Evolutionary conservation across 305 asterid genomes (phyloP).

Genomic region (Fraxinus angustifolia): DNA sequence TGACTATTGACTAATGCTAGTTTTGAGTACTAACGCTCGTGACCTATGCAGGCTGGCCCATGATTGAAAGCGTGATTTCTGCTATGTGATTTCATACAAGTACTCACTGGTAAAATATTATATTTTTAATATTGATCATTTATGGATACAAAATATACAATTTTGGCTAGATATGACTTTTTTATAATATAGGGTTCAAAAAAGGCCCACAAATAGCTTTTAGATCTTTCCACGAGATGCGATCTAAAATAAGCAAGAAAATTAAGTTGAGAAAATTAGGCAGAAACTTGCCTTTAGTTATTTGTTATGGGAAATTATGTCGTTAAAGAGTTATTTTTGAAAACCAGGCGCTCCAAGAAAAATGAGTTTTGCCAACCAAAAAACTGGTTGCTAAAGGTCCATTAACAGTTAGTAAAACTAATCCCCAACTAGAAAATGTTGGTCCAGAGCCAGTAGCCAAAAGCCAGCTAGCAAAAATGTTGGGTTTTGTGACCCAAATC

Average conservation of each 20-base stretch:
- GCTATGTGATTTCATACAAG: neutral
- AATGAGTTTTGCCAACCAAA: too few relatives aligned
- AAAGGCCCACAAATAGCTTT: neutral
- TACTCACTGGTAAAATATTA: neutral
- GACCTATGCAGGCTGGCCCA: neutral
- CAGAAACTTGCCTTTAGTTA: neutral
- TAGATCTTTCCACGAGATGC: neutral
- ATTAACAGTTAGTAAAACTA: too few relatives aligned
- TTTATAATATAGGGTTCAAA: neutral
- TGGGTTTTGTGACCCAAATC: too few relatives aligned
- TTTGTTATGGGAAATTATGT: neutral
- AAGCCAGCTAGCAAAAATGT: too few relatives aligned
- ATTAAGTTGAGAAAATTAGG: too few relatives aligned
- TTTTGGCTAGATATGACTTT: neutral
- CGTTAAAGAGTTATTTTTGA: too few relatives aligned
- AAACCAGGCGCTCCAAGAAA: too few relatives aligned
- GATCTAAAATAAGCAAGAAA: neutral
- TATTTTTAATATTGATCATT: neutral
- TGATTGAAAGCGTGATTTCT: neutral
- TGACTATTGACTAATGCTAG: too few relatives aligned
- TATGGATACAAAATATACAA: neutral
- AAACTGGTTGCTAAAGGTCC: too few relatives aligned
- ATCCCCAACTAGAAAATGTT: too few relatives aligned
- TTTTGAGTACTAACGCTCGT: neutral
- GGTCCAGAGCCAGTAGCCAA: too few relatives aligned